A percentile compares a stretch with the other conserved stretches of the same genome.
phyloP scores from a whole-genome alignment of 495 filamentous ascomycete genomes.

The Aspergillus ostianus region DNA sequence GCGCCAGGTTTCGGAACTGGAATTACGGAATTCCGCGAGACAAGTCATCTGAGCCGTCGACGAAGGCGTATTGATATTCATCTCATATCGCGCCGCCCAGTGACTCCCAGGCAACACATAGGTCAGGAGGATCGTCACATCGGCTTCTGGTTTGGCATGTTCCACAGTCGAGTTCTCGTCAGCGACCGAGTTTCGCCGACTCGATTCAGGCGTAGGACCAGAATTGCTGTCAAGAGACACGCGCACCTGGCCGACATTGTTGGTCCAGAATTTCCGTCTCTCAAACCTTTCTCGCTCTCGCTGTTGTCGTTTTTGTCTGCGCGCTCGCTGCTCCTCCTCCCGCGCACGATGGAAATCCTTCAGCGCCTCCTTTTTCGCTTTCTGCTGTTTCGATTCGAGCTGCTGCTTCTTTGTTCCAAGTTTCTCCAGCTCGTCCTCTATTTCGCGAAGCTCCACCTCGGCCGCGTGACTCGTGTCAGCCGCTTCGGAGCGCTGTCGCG shows the following conservation, averaged over 20 bases:
- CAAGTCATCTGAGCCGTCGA: slow-evolving; percentile 58
- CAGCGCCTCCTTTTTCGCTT: slow-evolving; percentile 20
- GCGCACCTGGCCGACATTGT: slow-evolving; percentile 53
- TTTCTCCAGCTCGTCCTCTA: slow-evolving; percentile 12
- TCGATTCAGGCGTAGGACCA: slow-evolving; percentile 51
- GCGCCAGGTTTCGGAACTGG: slow-evolving; percentile 65
- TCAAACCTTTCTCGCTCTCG: slow-evolving; percentile 45
- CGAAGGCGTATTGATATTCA: slow-evolving; percentile 56
- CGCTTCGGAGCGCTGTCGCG: slow-evolving; percentile 7
- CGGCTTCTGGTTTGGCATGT: slow-evolving; percentile 19
- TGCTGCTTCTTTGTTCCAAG: slow-evolving; percentile 13
- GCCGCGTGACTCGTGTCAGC: slow-evolving; percentile 11
- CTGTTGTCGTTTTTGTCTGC: slow-evolving; percentile 31
- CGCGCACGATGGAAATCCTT: slow-evolving; percentile 26
- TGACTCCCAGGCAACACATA: slow-evolving; percentile 62
- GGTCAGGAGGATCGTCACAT: slow-evolving; percentile 48
- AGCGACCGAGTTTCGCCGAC: slow-evolving; percentile 52
- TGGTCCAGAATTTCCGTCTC: slow-evolving; percentile 55
- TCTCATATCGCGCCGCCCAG: slow-evolving; percentile 67
- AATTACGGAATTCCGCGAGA: slow-evolving; percentile 62
- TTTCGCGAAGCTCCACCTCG: slow-evolving; percentile 6
- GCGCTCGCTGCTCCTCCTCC: slow-evolving; percentile 7
- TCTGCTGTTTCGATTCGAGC: slow-evolving; percentile 31
- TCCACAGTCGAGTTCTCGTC: slow-evolving; percentile 22
- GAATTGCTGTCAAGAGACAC: slow-evolving; percentile 48